phyloP scores from a whole-genome alignment of 192 early-diverging fungal species.

The Coemansia sp. region DNA sequence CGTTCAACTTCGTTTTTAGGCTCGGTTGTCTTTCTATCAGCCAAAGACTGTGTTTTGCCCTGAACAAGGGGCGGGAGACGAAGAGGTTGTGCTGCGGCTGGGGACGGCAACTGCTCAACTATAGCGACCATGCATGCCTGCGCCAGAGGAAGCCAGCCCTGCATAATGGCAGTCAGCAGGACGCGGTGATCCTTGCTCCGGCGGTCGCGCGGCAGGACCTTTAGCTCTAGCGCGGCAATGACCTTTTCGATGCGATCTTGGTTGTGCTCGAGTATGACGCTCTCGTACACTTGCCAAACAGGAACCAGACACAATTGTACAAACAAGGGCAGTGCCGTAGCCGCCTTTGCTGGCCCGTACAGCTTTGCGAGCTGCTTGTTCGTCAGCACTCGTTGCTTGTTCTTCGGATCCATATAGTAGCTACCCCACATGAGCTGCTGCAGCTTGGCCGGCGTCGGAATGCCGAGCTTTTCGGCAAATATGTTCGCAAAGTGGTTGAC shows the following conservation, averaged over 20 bases:
- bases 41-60: constrained; percentile 21
- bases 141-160: constrained; percentile 94
- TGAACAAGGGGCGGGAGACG: constrained; percentile 82
- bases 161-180: constrained; percentile 81
- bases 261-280: constrained; percentile 65
- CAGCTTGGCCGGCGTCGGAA: constrained; percentile 56
- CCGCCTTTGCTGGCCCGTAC: constrained; percentile 43
- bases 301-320: constrained; percentile 95
- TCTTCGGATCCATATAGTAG: constrained; percentile 95
- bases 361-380: constrained; percentile 87
- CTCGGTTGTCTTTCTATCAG: constrained; percentile 43
- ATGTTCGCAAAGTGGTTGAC: constrained; percentile 90
- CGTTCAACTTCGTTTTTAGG: constrained; percentile 65
- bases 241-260: constrained; percentile 94
- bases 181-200: constrained; percentile 78
- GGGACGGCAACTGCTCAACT: constrained; percentile 88
- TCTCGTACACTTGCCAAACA: constrained; percentile 94
- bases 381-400: constrained; percentile 80
- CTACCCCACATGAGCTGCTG: constrained; percentile 95
- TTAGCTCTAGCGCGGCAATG: constrained; percentile 82
- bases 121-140: constrained; percentile 83
- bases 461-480: constrained; percentile 83
- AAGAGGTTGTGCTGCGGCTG: constrained; percentile 74
- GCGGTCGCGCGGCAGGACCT: constrained; percentile 89
- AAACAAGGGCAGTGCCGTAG: constrained; percentile 73